phyloP scores from a whole-genome alignment of 768 basidiomycete species.

The Phylloporus rhodoxanthus region DNA sequence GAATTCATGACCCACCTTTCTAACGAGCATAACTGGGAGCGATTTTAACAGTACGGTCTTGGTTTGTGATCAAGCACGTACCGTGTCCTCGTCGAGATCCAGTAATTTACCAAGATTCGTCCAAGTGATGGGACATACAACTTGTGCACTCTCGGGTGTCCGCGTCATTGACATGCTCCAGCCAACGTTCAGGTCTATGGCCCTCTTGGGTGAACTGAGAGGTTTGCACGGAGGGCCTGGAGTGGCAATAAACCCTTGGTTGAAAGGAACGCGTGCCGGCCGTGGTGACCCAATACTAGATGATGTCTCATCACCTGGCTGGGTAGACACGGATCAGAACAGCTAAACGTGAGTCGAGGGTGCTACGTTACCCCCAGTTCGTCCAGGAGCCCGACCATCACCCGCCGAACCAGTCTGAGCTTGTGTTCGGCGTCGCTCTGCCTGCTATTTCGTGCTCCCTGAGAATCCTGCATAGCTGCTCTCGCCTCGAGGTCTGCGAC shows the following conservation, averaged over 20 bases:
- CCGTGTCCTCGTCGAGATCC: slow-evolving; percentile 36
- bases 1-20: slow-evolving; percentile 19
- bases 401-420: slow-evolving; percentile 32
- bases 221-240: slow-evolving; percentile 7
- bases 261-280: not conserved
- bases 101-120: slow-evolving; percentile 23
- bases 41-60: not conserved
- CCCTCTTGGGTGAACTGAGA: slow-evolving; percentile 2
- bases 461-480: slow-evolving; percentile 19
- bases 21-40: slow-evolving; percentile 23
- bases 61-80: slow-evolving; percentile 21
- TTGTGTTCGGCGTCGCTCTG: slow-evolving; percentile 30
- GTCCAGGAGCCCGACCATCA: slow-evolving; percentile 39
- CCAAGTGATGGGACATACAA: slow-evolving; percentile 30
- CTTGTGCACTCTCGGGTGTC: slow-evolving; percentile 32
- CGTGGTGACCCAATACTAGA: slow-evolving; percentile 11
- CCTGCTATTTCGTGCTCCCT: slow-evolving; percentile 29
- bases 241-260: slow-evolving; percentile 3
- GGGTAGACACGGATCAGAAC: slow-evolving; percentile 3
- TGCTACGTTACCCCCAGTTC: slow-evolving; percentile 34
- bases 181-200: slow-evolving; percentile 14
- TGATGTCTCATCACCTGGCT: slow-evolving; percentile 20
- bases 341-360: not conserved
- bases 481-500: slow-evolving; percentile 36
- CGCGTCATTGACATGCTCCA: slow-evolving; percentile 41